Evolutionary conservation across 2,329 filamentous ascomycete genomes (phyloP), one percentile per base, ranked within the genome.

Genomic region (Pyrenochaeta sp.): DNA sequence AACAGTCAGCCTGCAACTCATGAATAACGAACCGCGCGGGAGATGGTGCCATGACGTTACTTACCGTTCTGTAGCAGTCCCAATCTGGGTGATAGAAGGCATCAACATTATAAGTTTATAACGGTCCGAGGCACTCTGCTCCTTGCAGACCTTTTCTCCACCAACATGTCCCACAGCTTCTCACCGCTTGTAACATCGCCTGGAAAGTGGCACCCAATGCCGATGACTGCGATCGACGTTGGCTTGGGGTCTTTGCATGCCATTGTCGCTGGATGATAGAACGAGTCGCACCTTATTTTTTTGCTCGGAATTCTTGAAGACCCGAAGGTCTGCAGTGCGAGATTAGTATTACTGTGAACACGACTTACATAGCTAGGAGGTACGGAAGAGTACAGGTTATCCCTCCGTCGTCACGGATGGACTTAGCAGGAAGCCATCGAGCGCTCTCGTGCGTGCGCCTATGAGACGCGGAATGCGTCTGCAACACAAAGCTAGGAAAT

Each of bases 211-310:
- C 55, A 65, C 7, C 64, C 63, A 43, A 74, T 69, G 40, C 75
- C 75, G 43, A 77, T 44, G 60, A 40, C 51, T 15, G 57, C 57
- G 30, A 60, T 54, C 9, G 75, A 75, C 45, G 53, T 60, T 2
- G 64, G 51, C 32, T 48, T 51, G 18, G 40, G 33, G 18, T 53
- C 36, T 43, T 45, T 20, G 29, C 7, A 45, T 12, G 49, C 27
- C 56, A 59, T n/a, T 4, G 20, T 45, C 11, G 32, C n/a, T 21
- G 27, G 9, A 17, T 32, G 21, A 31, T 18, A 14, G 3, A 18
- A 31, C 21, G 21, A n/a, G 7, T 29, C 9, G 23, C 36, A 46
- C 15, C 20, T 46, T 37, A 46, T n/a, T 17, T 15, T 35, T 32
- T 18, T 3, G 7, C 7, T 4, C 23, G 23, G 33, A 23, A 14